Percentiles rank a stretch among this genome's conserved stretches.
phyloP scores from a whole-genome alignment of 768 basidiomycete species.

The Russula lepida region DNA sequence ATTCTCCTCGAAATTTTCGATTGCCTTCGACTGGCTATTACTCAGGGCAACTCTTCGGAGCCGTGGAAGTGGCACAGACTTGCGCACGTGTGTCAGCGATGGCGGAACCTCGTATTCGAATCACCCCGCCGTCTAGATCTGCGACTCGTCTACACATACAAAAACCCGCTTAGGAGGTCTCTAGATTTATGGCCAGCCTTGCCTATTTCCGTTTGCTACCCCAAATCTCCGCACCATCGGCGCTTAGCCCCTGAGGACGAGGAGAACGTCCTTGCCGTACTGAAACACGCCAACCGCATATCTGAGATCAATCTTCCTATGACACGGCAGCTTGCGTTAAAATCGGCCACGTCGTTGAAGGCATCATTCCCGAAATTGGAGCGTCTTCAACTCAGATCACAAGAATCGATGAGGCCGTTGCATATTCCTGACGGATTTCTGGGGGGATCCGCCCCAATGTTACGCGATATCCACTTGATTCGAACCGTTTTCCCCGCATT shows the following conservation, averaged over 20 bases:
- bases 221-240: not conserved
- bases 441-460: not conserved
- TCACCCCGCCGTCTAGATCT: conserved; percentile 4
- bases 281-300: not conserved
- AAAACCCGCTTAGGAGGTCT: not conserved
- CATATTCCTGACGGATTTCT: conserved; percentile 2
- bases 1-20: not conserved
- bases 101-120: not conserved
- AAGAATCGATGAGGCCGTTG: conserved; percentile 30
- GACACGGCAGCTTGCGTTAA: not conserved
- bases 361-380: conserved; percentile 20
- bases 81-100: not conserved
- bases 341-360: conserved; percentile 17
- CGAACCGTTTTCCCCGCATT: not conserved
- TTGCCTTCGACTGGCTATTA: not conserved
- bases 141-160: not conserved
- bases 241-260: not conserved
- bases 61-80: conserved; percentile 6
- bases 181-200: not conserved
- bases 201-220: not conserved
- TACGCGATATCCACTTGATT: not conserved
- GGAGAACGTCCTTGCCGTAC: not conserved
- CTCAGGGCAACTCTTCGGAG: not conserved
- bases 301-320: not conserved
- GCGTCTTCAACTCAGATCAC: conserved; percentile 23